Evolutionary conservation across 805 yeast genomes (phyloP), one percentile per base, ranked within the genome.

Genomic region (Candida ponderosae): DNA sequence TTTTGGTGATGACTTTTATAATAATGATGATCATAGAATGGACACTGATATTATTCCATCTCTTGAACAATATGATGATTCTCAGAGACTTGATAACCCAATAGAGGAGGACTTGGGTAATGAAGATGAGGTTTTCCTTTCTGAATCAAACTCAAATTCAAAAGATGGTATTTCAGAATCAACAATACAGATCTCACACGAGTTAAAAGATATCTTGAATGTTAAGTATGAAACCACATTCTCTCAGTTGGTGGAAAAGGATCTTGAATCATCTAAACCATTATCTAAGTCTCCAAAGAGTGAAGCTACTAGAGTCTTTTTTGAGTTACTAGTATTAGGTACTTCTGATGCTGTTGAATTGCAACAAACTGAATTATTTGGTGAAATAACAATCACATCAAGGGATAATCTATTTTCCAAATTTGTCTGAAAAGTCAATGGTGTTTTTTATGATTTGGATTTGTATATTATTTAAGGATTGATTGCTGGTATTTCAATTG

Each of bases 321-420:
- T 87, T 50, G 95, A 88, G 54, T 56, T 88, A 54, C 65, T 88
- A 47, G 90, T 87, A 4, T 65, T 88, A 40, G 94, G 94, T 2
- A 80, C 93, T 6, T 68, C 76, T 32, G 88, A 81, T 47, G 79
- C 90, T 37, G 62, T 88, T 33, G 62, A 65, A 14, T 57, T 87
- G 31, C 59, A 73, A 28, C 95, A 86, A 60, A 65, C 68, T 7
- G 63, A 62, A 29, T 48, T 81, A 17, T 85, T 79, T 45, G 81
- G 79, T 5, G 74, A 71, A 29, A 78, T 86, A 39, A 47, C 44
- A n/a, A 67, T 84, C 28, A 54, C 58, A 17, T 62, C 74, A 10
- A 74, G 66, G 47, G 67, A 70, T 34, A 51, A 59, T 6, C 42
- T 67, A 30, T 62, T 54, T 42, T 53, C 49, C 33, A 54, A 51